Conservation (phyloP, 139 green algal genomes). For the Marvania coccoides region DNA sequence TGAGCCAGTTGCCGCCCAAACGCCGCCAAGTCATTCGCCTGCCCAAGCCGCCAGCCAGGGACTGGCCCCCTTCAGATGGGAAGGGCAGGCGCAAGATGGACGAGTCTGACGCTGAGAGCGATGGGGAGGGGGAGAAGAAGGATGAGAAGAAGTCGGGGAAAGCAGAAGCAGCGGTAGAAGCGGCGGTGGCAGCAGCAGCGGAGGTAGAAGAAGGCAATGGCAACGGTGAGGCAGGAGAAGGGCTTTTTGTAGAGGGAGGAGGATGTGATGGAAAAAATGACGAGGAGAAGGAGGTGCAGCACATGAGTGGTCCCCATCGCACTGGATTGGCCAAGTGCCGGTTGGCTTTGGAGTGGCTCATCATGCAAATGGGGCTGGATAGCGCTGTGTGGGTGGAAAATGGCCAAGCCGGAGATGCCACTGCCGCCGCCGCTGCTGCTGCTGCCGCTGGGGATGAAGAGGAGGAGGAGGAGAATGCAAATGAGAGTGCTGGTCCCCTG, state of each 20-base stretch:
- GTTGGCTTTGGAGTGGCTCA: slow-evolving; percentile 66
- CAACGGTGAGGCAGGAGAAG: too few species aligned
- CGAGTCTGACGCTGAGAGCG: not conserved
- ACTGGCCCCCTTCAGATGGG: slow-evolving; percentile 27
- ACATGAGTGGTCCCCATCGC: slow-evolving; percentile 39
- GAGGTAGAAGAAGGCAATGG: not conserved
- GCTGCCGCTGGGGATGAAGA: not conserved
- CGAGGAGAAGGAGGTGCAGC: not conserved
- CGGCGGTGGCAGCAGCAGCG: not conserved
- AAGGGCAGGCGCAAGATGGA: not conserved
- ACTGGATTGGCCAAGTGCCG: slow-evolving; percentile 72
- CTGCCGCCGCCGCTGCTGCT: not conserved
- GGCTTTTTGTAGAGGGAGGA: too few species aligned
- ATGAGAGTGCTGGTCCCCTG: not conserved
- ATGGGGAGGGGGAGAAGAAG: slow-evolving; percentile 1
- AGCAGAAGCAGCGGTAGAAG: slow-evolving; percentile 6
- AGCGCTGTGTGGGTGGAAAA: not conserved
- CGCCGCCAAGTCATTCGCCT: slow-evolving; percentile 70
- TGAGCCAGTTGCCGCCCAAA: slow-evolving; percentile 80
- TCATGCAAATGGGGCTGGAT: slow-evolving; percentile 36
- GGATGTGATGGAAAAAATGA: slow-evolving; percentile 1
- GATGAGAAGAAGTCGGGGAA: too few species aligned
- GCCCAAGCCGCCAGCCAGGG: slow-evolving; percentile 15
- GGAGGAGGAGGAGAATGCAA: not conserved
- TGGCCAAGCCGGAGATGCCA: not conserved